These are phyloP conservation scores for Chrysosporium keratinophilum DNA, from an alignment of 2,329 filamentous ascomycete species.

Conservation along the genomic window DNA sequence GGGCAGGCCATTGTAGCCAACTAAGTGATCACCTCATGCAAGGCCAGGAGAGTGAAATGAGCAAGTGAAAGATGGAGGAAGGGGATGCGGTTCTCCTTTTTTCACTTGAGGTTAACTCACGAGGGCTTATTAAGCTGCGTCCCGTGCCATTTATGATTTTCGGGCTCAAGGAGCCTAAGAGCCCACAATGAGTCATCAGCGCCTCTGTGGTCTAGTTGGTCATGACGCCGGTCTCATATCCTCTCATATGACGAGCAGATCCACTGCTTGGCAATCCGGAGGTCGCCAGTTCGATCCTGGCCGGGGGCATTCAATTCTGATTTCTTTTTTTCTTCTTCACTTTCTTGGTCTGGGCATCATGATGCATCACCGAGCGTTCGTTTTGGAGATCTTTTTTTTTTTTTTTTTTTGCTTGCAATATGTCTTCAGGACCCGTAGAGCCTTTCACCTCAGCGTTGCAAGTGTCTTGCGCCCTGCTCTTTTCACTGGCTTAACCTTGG, in stretches of 20 bases:
- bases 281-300: conserved; percentile 13
- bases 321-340: not conserved
- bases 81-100: no score
- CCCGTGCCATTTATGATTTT: no score
- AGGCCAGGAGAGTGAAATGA: no score
- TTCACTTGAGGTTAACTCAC: no score
- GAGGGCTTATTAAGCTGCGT: no score
- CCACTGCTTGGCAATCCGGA: conserved; percentile 8
- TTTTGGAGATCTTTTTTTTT: no score
- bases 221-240: conserved; percentile 12
- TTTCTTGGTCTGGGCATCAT: not conserved
- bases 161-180: no score
- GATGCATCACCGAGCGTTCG: not conserved
- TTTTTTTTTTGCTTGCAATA: not conserved
- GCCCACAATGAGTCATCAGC: not conserved
- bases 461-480: no score
- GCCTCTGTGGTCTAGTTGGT: conserved; percentile 13
- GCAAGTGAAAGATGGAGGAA: no score
- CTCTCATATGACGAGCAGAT: conserved; percentile 7
- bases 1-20: no score
- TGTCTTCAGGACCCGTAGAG: not conserved
- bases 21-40: no score
- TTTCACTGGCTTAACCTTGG: no score
- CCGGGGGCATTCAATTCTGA: conserved; percentile 6
- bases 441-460: not conserved